phyloP scores from a whole-genome alignment of 83 land plant species.

The Thuja plicata region DNA sequence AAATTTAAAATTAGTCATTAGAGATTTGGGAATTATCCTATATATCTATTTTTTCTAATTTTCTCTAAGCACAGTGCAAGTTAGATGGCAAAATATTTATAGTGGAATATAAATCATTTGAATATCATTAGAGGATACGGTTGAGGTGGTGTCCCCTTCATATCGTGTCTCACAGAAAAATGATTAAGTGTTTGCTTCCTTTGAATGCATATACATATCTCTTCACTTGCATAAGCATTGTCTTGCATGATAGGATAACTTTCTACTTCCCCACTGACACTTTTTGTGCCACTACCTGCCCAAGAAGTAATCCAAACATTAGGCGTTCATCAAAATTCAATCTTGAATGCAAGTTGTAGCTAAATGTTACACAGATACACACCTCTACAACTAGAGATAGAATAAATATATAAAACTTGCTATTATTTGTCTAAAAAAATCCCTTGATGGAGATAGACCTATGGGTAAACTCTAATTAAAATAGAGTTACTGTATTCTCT shows the following conservation, averaged over 20 bases:
- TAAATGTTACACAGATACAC: not conserved
- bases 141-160: not conserved
- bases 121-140: not conserved
- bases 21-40: not conserved
- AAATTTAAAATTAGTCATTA: not conserved
- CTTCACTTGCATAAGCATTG: constrained; percentile 16
- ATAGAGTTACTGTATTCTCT: too few relatives aligned
- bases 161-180: not conserved
- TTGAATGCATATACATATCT: constrained; percentile 3
- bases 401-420: not conserved
- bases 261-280: not conserved
- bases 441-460: too few relatives aligned
- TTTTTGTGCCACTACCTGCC: constrained; percentile 14
- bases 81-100: not conserved
- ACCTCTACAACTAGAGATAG: not conserved
- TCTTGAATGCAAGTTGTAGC: not conserved
- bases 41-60: not conserved
- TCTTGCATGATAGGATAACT: not conserved
- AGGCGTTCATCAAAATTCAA: not conserved
- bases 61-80: not conserved
- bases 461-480: too few relatives aligned
- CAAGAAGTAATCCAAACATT: not conserved
- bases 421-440: too few relatives aligned
- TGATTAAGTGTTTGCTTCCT: constrained; percentile 7
- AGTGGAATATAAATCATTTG: not conserved